Percentiles rank a stretch among this genome's conserved stretches.
phyloP scores from a whole-genome alignment of 2,329 filamentous ascomycete species.

The Cladosporium halotolerans region DNA sequence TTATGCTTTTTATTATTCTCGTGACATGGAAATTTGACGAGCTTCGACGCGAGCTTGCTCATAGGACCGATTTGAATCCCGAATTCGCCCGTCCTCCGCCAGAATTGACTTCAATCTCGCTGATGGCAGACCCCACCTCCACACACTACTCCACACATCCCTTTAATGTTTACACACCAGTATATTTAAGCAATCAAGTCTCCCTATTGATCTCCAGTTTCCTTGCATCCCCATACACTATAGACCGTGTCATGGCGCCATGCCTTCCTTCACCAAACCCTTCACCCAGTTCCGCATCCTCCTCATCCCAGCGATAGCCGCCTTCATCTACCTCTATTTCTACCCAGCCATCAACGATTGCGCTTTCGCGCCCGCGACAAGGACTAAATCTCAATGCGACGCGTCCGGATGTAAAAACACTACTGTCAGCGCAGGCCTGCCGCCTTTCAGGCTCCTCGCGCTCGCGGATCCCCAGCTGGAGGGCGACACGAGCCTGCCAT shows the following conservation, averaged over 20 bases:
- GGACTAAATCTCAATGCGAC: background rate
- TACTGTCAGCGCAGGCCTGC: slow-evolving; percentile 29
- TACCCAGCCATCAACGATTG: slow-evolving; percentile 79
- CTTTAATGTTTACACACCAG: background rate
- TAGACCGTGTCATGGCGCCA: slow-evolving; percentile 22
- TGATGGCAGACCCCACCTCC: background rate
- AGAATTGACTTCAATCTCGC: background rate
- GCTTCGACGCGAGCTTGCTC: no score
- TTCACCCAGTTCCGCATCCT: slow-evolving; percentile 44
- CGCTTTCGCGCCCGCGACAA: slow-evolving; percentile 57
- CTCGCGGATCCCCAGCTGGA: slow-evolving; percentile 91
- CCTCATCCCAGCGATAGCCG: slow-evolving; percentile 61
- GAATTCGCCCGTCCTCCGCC: no score
- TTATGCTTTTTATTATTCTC: no score
- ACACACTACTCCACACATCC: background rate
- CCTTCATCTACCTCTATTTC: slow-evolving; percentile 75
- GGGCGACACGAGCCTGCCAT: slow-evolving; percentile 75
- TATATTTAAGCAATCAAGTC: no score
- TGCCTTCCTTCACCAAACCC: slow-evolving; percentile 45
- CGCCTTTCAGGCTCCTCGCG: slow-evolving; percentile 80
- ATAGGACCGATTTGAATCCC: no score
- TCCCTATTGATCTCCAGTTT: slow-evolving; percentile 17
- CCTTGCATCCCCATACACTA: no score
- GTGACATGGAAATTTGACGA: no score
- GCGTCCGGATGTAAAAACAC: background rate